Conservation (phyloP, 164 flowering plant genomes). For the Magnolia kwangsiensis region DNA sequence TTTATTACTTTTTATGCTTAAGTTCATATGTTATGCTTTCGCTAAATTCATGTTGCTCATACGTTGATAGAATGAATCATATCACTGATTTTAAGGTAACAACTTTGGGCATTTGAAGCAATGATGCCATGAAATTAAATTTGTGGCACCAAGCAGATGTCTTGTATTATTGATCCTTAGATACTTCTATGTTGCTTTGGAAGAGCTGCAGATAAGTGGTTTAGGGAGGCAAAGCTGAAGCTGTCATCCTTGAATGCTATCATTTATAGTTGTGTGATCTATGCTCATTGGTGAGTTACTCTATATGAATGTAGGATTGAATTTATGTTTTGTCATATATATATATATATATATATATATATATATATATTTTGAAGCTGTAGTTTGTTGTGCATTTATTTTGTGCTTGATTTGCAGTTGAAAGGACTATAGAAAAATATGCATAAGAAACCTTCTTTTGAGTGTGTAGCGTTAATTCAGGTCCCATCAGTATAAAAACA, state of each 20-base stretch:
- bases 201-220: conserved; percentile 98
- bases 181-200: conserved; percentile 29
- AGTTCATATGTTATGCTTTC: background rate
- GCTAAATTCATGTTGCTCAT: background rate
- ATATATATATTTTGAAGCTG: no score
- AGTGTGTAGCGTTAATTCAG: no score
- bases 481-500: no score
- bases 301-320: background rate
- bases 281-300: conserved; percentile 75
- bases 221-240: conserved; percentile 75
- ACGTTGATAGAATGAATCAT: background rate
- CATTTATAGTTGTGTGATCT: conserved; percentile 81
- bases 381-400: background rate
- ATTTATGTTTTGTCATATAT: background rate
- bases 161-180: background rate
- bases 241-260: conserved; percentile 58
- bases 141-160: background rate
- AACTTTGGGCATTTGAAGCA: background rate
- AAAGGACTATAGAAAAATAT: no score
- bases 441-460: background rate
- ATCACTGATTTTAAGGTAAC: background rate
- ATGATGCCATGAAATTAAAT: background rate
- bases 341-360: no score
- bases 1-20: background rate
- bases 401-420: background rate